A percentile compares a stretch with the other conserved stretches of the same genome.
phyloP scores from a whole-genome alignment of 2,329 filamentous ascomycete species.

The Exophiala mesophila region DNA sequence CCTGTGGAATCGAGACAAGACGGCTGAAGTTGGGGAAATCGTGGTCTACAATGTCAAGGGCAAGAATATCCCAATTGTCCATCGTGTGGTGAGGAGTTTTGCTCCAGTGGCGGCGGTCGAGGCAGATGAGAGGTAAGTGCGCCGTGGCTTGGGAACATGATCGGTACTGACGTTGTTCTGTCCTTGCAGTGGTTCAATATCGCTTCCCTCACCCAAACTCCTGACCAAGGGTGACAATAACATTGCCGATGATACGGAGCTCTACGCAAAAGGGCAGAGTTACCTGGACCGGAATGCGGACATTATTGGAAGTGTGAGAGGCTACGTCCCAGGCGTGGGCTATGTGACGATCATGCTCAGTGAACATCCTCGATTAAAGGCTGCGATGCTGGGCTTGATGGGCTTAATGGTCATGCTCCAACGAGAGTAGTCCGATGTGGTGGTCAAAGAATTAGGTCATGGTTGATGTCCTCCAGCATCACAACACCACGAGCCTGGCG shows the following conservation, averaged over 20 bases:
- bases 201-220: slow-evolving; percentile 49
- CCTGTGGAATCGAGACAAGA: slow-evolving; percentile 56
- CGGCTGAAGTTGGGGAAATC: slow-evolving; percentile 66
- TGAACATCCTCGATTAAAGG: slow-evolving; percentile 96
- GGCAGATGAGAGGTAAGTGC: slow-evolving; percentile 32
- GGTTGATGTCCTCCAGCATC: too few species aligned
- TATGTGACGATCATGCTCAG: slow-evolving; percentile 95
- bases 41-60: slow-evolving; percentile 81
- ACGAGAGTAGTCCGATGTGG: slow-evolving; percentile 68
- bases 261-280: slow-evolving; percentile 80
- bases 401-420: slow-evolving; percentile 89
- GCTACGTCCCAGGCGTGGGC: slow-evolving; percentile 88
- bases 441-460: too few species aligned
- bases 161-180: too few species aligned
- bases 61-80: slow-evolving; percentile 97
- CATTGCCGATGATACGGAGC: slow-evolving; percentile 82
- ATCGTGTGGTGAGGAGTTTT: slow-evolving; percentile 74
- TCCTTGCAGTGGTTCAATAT: slow-evolving; percentile 11
- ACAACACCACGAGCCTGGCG: too few species aligned
- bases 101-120: slow-evolving; percentile 35
- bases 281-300: slow-evolving; percentile 76
- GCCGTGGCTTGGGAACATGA: neutral
- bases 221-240: slow-evolving; percentile 99
- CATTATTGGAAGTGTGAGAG: slow-evolving; percentile 88
- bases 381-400: slow-evolving; percentile 90